phyloP scores from a whole-genome alignment of 2,329 filamentous ascomycete genomes.

The Cadophora sp. region DNA sequence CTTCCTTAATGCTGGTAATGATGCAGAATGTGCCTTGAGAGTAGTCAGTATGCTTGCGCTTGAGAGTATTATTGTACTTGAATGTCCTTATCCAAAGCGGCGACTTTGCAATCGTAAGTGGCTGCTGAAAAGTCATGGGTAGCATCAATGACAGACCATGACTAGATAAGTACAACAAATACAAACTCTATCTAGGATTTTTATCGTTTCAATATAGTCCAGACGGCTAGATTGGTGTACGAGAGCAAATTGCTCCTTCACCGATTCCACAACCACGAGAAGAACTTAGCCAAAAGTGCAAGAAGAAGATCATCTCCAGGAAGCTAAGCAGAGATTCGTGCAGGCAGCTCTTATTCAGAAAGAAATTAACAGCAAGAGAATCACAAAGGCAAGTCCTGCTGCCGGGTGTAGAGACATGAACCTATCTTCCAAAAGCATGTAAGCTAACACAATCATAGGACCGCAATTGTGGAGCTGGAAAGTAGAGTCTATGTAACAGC shows the following conservation, averaged over 20 bases:
- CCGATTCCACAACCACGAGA: not conserved
- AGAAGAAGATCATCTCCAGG: not conserved
- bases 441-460: not conserved
- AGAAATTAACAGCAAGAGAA: not conserved
- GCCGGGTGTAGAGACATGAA: not conserved
- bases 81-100: not conserved
- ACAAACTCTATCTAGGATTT: not conserved
- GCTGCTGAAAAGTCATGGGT: not conserved
- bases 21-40: not conserved
- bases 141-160: not conserved
- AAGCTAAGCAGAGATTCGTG: too few relatives aligned
- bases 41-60: slow-evolving; percentile 2
- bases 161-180: too few relatives aligned
- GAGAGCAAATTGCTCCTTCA: not conserved
- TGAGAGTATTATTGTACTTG: not conserved
- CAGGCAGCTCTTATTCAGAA: not conserved
- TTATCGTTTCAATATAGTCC: not conserved
- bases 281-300: not conserved
- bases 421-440: not conserved
- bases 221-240: not conserved
- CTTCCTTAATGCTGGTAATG: slow-evolving; percentile 13
- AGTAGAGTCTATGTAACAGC: not conserved
- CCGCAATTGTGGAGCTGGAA: not conserved
- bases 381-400: not conserved
- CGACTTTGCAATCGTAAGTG: not conserved